phyloP scores from a whole-genome alignment of 768 basidiomycete genomes.

The Tremella yokohamensis region DNA sequence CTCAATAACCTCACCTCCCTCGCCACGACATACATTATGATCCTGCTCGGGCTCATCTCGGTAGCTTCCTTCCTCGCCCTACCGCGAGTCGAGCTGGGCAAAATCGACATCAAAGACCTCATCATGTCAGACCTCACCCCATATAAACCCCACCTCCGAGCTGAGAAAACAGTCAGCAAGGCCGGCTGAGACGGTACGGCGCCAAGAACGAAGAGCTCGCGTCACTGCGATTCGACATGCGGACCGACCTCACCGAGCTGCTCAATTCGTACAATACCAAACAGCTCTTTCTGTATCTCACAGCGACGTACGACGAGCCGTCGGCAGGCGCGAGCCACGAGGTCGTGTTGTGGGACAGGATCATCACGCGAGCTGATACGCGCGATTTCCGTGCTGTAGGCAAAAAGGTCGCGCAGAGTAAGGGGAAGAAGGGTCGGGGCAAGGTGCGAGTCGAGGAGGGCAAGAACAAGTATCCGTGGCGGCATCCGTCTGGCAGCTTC shows the following conservation, averaged over 20 bases:
- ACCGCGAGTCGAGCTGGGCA: constrained; percentile 32
- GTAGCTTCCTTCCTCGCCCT: constrained; percentile 35
- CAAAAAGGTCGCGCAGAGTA: constrained; percentile 28
- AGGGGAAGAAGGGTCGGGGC: constrained; percentile 38
- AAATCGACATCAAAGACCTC: constrained; percentile 40
- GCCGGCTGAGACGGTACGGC: constrained; percentile 36
- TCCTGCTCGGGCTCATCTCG: constrained; percentile 40
- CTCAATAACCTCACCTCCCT: constrained; percentile 40
- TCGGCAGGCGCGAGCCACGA: constrained; percentile 24
- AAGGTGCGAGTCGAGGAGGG: constrained; percentile 41
- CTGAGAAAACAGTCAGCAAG: constrained; percentile 25
- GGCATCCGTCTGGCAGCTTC: constrained; percentile 40
- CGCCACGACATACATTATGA: constrained; percentile 42
- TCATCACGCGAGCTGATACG: constrained; percentile 32
- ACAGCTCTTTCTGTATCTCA: constrained; percentile 43
- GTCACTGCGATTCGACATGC: constrained; percentile 39
- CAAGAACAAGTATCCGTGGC: constrained; percentile 45
- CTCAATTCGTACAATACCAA: constrained; percentile 47
- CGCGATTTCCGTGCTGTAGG: constrained; percentile 39
- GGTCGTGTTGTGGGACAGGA: constrained; percentile 44
- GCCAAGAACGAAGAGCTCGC: constrained; percentile 42
- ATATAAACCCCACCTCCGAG: background rate
- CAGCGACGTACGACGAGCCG: constrained; percentile 32
- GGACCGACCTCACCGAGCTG: constrained; percentile 39
- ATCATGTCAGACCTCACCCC: constrained; percentile 28